These are phyloP conservation scores for Gypsophila paniculata DNA, from an alignment of 179 eudicot species.

Conservation along the genomic window DNA sequence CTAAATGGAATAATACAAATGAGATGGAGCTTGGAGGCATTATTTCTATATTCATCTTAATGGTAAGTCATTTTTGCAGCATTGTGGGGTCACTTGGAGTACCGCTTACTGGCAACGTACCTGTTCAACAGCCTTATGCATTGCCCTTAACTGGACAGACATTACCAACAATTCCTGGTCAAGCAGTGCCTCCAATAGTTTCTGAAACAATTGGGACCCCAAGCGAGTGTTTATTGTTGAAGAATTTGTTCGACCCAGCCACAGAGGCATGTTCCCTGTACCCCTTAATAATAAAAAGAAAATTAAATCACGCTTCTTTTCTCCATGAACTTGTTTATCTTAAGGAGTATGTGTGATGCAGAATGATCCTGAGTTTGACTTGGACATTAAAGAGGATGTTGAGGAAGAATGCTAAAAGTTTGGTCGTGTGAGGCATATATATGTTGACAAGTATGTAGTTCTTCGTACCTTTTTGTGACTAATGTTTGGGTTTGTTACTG, in stretches of 20 bases:
- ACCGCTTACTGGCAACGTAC: conserved; percentile 35
- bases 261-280: no score
- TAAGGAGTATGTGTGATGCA: conserved; percentile 19
- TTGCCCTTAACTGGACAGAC: conserved; percentile 52
- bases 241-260: conserved; percentile 46
- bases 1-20: no score
- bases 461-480: neutral
- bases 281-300: no score
- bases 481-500: neutral
- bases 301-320: no score
- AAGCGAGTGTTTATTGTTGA: conserved; percentile 43
- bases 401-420: conserved; percentile 43
- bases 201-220: conserved; percentile 42
- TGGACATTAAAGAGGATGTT: conserved; percentile 50
- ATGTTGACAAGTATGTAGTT: conserved; percentile 42
- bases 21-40: no score
- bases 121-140: conserved; percentile 37
- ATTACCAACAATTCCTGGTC: conserved; percentile 44
- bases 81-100: conserved; percentile 40
- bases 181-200: conserved; percentile 22
- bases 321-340: neutral
- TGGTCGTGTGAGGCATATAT: conserved; percentile 41
- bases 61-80: conserved; percentile 26
- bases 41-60: conserved; percentile 1
- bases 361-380: conserved; percentile 48